These are phyloP conservation scores for Termitomyces sp. DNA, from an alignment of 768 basidiomycete genomes.

Conservation along the genomic window DNA sequence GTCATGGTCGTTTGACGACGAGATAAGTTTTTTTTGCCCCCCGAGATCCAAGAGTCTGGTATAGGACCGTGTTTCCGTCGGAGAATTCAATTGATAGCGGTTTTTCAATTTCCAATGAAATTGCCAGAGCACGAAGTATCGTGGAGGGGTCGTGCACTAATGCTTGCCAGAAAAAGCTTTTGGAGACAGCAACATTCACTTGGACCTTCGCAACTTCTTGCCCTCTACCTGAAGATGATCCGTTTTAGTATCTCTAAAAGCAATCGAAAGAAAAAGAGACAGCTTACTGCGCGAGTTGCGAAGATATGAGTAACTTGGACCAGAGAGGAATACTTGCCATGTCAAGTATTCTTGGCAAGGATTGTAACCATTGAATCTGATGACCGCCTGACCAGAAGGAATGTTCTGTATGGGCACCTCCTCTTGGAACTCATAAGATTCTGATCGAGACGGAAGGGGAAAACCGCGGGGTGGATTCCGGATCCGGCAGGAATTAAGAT, in stretches of 20 bases:
- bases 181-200: conserved; percentile 27
- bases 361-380: conserved; percentile 22
- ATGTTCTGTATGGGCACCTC: conserved; percentile 16
- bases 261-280: background rate
- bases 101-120: conserved; percentile 34
- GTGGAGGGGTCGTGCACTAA: conserved; percentile 27
- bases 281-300: conserved; percentile 23
- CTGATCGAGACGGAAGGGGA: conserved; percentile 25
- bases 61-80: conserved; percentile 7
- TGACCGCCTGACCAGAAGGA: conserved; percentile 19
- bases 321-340: conserved; percentile 27
- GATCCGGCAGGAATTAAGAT: conserved; percentile 25
- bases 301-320: conserved; percentile 15
- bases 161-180: conserved; percentile 26
- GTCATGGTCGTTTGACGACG: conserved; percentile 5
- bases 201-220: conserved; percentile 31
- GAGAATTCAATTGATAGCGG: conserved; percentile 28
- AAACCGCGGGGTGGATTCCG: conserved; percentile 29
- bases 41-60: conserved; percentile 1
- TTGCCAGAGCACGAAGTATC: conserved; percentile 32
- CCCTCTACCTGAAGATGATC: conserved; percentile 16
- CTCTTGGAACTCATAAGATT: conserved; percentile 32
- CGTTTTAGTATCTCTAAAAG: background rate
- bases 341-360: conserved; percentile 18
- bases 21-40: conserved; percentile 10